These are phyloP conservation scores for Salix suchowensis DNA, from an alignment of 345 rosid species.

Conservation along the genomic window DNA sequence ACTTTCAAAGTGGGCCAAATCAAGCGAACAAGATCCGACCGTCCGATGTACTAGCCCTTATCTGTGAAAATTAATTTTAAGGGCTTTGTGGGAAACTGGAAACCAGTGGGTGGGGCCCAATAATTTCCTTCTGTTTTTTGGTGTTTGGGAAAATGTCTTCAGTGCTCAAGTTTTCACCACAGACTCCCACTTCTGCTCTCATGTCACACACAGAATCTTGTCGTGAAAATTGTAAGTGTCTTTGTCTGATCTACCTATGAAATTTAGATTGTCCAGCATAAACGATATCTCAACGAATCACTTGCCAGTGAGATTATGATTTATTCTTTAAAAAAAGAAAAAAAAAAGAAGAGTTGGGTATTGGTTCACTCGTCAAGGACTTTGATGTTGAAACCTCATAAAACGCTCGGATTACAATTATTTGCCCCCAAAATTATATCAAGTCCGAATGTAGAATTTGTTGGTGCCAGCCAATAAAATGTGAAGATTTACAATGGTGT, in stretches of 20 bases:
- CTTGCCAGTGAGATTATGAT: too few relatives aligned
- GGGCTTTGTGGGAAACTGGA: background rate
- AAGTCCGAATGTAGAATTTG: background rate
- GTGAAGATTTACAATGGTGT: background rate
- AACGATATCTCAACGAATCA: background rate
- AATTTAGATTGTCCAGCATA: background rate
- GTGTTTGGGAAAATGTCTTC: slow-evolving; percentile 11
- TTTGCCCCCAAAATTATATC: background rate
- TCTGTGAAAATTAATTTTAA: background rate
- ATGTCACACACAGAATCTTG: background rate
- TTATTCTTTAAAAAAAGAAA: too few relatives aligned
- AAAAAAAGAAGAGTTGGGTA: too few relatives aligned
- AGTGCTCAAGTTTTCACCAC: background rate
- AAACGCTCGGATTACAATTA: background rate
- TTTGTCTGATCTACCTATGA: background rate
- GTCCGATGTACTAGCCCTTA: background rate
- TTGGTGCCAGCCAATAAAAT: background rate
- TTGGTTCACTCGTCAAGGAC: background rate
- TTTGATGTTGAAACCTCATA: background rate
- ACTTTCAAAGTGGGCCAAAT: background rate
- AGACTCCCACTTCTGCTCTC: background rate
- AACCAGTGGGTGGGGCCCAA: background rate
- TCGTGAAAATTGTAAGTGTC: background rate
- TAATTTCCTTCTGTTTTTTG: slow-evolving; percentile 4
- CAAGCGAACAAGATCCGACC: slow-evolving; percentile 4